These are phyloP conservation scores for Saccharomyces hybrid DNA, from an alignment of 1,139 yeast species.

Conservation along the genomic window DNA sequence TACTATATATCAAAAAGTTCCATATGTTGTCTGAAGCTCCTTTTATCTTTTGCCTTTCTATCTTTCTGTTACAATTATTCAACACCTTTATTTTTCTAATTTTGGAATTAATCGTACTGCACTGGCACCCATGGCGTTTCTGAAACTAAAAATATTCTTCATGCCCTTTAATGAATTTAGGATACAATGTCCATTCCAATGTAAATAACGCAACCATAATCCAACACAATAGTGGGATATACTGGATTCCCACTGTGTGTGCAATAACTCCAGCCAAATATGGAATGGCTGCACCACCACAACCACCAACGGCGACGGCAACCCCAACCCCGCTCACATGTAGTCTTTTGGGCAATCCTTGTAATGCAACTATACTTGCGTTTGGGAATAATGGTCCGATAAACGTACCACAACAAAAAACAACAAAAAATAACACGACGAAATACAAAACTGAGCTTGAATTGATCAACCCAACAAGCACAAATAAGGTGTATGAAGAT, in stretches of 20 bases:
- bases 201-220: constrained; percentile 25
- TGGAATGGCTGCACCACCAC: constrained; percentile 72
- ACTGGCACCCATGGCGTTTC: neutral
- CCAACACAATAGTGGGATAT: constrained; percentile 28
- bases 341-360: constrained; percentile 50
- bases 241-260: constrained; percentile 26
- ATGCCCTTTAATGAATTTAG: constrained; percentile 22
- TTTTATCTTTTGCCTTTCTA: neutral
- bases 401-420: constrained; percentile 54
- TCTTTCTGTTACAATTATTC: neutral
- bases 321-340: constrained; percentile 70
- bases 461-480: constrained; percentile 17
- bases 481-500: constrained; percentile 20
- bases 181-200: constrained; percentile 31
- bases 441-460: constrained; percentile 26
- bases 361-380: constrained; percentile 56
- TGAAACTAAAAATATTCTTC: constrained; percentile 13
- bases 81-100: neutral
- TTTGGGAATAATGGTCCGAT: constrained; percentile 83
- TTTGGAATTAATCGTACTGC: neutral
- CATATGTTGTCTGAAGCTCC: neutral
- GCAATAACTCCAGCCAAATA: constrained; percentile 48
- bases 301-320: constrained; percentile 72
- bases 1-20: neutral
- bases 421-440: constrained; percentile 25